Evolutionary conservation across 768 basidiomycete genomes (phyloP), one percentile per base, ranked within the genome.

Genomic region (Naganishia randhawae): DNA sequence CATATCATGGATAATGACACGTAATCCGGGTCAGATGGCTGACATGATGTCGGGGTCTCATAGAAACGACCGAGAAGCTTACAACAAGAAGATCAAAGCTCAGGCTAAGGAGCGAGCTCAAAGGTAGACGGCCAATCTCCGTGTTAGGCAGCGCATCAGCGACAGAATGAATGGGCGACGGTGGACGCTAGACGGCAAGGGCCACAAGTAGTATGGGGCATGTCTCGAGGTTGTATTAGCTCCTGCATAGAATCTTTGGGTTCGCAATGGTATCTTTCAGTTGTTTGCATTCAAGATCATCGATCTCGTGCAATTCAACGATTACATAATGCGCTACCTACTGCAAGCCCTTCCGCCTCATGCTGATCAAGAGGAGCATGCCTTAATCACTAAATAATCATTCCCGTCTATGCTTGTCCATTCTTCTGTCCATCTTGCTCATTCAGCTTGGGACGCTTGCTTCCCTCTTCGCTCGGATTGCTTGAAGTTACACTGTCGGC

Each of bases 61-160:
- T 33, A 96, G 94, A 84, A 97, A 94, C 76, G 95, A 98, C 82
- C 91, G 90, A 74, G 82, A 84, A 22, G 92, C 92, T 32, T 98
- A 98, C 75, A 92, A 96, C 81, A 86, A 87, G 76, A 85, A 87
- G 77, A 86, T 97, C 70, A 86, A 86, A 75, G 84, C 85, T 67
- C 94, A 98, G 79, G 94, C 95, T 5, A 85, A 89, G 73, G 92
- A 96, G 69, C 90, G 94, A 80, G 82, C 89, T 72, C 92, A 92
- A 1, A 92, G 92, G 84, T 96, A 85, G 64, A 33, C 33, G 54
- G 27, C 22, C 7, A 35, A 35, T 37, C 16, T 3, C n/a, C n/a
- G n/a, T n/a, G 14, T 54, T 32, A 17, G 8, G n/a, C 17, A 3
- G 31, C 14, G n/a, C 14, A 25, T 17, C 33, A 31, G 29, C 27